Conservation (phyloP, 208 protist genomes). For the Leishmania braziliensis region DNA sequence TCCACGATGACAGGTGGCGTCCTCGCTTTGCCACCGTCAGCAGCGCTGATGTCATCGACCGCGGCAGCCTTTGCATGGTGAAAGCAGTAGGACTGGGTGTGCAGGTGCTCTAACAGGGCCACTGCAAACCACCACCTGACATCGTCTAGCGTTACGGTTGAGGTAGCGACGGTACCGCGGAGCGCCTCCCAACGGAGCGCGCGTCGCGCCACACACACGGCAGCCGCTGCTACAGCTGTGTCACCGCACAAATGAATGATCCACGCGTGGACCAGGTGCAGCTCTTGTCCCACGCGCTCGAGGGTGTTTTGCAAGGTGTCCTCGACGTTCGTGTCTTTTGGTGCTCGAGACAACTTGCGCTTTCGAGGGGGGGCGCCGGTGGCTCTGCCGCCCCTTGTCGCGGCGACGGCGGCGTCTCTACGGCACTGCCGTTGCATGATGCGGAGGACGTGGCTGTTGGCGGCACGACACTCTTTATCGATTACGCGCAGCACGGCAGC, state of each 20-base stretch:
- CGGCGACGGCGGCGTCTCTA: conserved; percentile 9
- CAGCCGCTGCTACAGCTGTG: neutral
- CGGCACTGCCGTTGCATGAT: conserved; percentile 21
- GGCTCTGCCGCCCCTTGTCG: neutral
- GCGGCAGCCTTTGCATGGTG: conserved; percentile 11
- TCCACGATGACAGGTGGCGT: conserved; percentile 12
- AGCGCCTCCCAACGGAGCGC: conserved; percentile 9
- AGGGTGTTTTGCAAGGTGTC: conserved; percentile 36
- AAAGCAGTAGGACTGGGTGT: conserved; percentile 23
- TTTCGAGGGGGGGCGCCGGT: neutral
- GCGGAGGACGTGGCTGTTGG: conserved; percentile 6
- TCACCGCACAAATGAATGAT: conserved; percentile 19
- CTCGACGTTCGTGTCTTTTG: conserved; percentile 13
- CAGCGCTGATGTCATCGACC: neutral
- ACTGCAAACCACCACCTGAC: conserved; percentile 26
- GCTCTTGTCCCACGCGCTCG: conserved; percentile 27
- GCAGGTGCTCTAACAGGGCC: conserved; percentile 28
- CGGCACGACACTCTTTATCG: conserved; percentile 5
- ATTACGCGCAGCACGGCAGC: conserved; percentile 16
- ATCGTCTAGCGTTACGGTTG: neutral
- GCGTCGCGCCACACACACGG: conserved; percentile 14
- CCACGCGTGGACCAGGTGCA: conserved; percentile 34
- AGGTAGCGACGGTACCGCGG: neutral
- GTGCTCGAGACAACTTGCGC: conserved; percentile 1
- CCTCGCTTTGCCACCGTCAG: neutral